phyloP scores from a whole-genome alignment of 306 rosid species.

The Pyrus pyrifolia region DNA sequence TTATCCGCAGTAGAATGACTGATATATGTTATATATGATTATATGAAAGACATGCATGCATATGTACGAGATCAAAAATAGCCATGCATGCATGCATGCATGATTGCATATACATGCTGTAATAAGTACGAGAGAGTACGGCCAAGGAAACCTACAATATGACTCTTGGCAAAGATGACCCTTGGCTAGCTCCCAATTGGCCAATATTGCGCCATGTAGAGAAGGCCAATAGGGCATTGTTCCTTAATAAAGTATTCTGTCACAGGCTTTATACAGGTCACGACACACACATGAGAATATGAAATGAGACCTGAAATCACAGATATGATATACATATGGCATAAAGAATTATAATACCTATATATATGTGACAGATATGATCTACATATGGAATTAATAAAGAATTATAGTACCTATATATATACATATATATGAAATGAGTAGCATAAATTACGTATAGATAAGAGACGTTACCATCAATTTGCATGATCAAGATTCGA shows the following conservation, averaged over 20 bases:
- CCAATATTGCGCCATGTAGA: constrained; percentile 12
- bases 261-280: background rate
- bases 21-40: no score
- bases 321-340: background rate
- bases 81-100: background rate
- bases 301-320: constrained; percentile 9
- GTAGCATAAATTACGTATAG: background rate
- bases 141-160: constrained; percentile 17
- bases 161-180: constrained; percentile 13
- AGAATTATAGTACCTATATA: background rate
- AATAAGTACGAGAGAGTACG: constrained; percentile 17
- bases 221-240: background rate
- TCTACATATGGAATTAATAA: no score
- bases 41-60: background rate
- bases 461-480: constrained; percentile 6
- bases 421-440: background rate
- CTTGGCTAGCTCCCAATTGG: constrained; percentile 24
- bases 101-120: background rate
- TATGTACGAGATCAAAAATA: background rate
- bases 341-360: background rate
- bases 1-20: no score
- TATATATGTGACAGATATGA: no score
- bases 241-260: background rate
- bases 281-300: background rate
- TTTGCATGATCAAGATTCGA: constrained; percentile 31